Base-by-base conservation (phyloP, 2,329 filamentous ascomycete genomes). In the Talaromyces sp. region DNA sequence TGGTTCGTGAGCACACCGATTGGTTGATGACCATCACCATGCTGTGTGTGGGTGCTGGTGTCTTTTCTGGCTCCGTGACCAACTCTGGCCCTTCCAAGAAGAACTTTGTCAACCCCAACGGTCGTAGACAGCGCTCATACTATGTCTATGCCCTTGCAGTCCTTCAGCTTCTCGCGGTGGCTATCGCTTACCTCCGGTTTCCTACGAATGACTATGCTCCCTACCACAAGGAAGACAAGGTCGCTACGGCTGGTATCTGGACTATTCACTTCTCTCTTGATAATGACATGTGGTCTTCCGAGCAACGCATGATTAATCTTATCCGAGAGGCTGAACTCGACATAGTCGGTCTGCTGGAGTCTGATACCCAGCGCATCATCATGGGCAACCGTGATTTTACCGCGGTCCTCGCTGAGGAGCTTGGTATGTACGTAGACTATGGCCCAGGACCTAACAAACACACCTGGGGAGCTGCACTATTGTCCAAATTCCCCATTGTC, bases 351-450 rank as follows among this genome's bases (percentile, higher is more conserved):
- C 86, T 99, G 22, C 85, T 99, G 0, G 95, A 99, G 78, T 91
- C 90, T 0, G 95, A 99, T 75, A 85, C 92, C 41, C 95, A 99
- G 80, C 91, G 94, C 70, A 97, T 99, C 80, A 99, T 99, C 82
- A 99, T 98, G 95, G 95, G 95, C 73, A 99, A 98, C 80, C 90
- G 95, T 70, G 95, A 99, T 76, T 90, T 92, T 9, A 97, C 95
- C 1, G 95, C 98, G 75, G 96, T 92, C 79, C 86, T 99, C 9
- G 93, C 95, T 22, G 94, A 98, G 76, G 93, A 99, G 70, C 85
- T 99, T 11, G 95, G 95, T 71, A 99, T 99, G 95, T 99, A 97
- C 74, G 93, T 96, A 59, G 95, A 99, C 81, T 97, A 93, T 73
- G 95, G 95, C 63, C 95, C 95, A 35, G 95, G 95, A 1, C 95